phyloP scores from a whole-genome alignment of 805 yeast genomes.

The Suhomyces sp. region DNA sequence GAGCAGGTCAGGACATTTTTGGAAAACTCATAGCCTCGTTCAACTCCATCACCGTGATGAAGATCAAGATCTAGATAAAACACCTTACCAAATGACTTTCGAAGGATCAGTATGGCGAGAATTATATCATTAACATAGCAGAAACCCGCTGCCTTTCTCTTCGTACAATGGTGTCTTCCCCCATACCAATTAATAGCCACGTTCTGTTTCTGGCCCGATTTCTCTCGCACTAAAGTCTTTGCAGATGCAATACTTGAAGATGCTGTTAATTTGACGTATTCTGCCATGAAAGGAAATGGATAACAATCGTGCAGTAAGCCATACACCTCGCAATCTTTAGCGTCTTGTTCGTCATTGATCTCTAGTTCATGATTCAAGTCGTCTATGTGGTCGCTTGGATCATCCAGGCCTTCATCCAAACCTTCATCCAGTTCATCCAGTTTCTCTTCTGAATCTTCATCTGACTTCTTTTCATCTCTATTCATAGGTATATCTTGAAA shows the following conservation, averaged over 20 bases:
- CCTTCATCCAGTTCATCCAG: neutral
- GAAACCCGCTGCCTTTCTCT: constrained; percentile 60
- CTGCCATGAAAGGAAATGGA: constrained; percentile 50
- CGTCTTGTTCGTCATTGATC: neutral
- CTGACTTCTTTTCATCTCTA: neutral
- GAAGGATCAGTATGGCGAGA: constrained; percentile 50
- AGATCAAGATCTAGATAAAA: constrained; percentile 70
- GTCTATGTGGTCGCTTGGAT: neutral
- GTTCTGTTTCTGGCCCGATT: constrained; percentile 16
- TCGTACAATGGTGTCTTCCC: constrained; percentile 70
- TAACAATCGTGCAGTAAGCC: constrained; percentile 68
- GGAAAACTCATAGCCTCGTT: constrained; percentile 57
- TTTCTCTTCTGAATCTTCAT: neutral
- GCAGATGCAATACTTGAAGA: constrained; percentile 61
- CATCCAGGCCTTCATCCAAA: neutral
- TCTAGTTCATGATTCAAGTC: neutral
- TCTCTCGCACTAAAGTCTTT: constrained; percentile 24
- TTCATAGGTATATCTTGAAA: neutral
- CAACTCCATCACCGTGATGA: constrained; percentile 84
- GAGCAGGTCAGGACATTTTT: constrained; percentile 60
- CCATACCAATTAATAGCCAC: constrained; percentile 74
- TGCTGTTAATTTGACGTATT: constrained; percentile 49
- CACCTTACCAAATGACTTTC: constrained; percentile 46
- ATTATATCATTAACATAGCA: constrained; percentile 74
- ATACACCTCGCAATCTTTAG: constrained; percentile 2